These are phyloP conservation scores for Coffea canephora DNA, from an alignment of 257 asterid species.

Conservation along the genomic window DNA sequence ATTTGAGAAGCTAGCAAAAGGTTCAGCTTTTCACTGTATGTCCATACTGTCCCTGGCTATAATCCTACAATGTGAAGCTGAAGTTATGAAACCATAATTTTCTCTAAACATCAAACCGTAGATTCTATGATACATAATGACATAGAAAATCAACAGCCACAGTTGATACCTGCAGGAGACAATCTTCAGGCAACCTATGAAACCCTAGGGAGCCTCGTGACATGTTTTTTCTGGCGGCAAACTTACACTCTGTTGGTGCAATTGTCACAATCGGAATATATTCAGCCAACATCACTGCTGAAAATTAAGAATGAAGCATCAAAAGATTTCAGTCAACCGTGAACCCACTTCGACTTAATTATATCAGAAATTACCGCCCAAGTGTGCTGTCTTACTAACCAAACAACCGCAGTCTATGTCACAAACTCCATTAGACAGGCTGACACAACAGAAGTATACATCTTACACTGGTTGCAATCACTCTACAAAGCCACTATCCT, in stretches of 20 bases:
- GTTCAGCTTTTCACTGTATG: not conserved
- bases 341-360: not conserved
- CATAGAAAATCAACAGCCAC: not conserved
- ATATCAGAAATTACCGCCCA: not conserved
- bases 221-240: not conserved
- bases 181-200: not conserved
- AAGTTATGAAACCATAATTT: not conserved
- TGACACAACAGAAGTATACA: not conserved
- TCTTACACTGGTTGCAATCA: not conserved
- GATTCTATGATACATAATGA: no score
- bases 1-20: not conserved
- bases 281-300: not conserved
- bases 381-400: not conserved
- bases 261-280: not conserved
- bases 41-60: not conserved
- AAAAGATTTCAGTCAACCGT: not conserved
- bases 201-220: not conserved
- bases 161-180: not conserved
- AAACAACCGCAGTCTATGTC: not conserved
- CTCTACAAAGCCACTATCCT: not conserved
- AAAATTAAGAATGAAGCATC: not conserved
- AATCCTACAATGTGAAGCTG: not conserved
- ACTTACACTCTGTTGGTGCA: not conserved
- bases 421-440: not conserved
- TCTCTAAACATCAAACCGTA: not conserved